Evolutionary conservation across 2,329 filamentous ascomycete species (phyloP), one percentile per base, ranked within the genome.

Genomic region (Aspergillus brasiliensis): DNA sequence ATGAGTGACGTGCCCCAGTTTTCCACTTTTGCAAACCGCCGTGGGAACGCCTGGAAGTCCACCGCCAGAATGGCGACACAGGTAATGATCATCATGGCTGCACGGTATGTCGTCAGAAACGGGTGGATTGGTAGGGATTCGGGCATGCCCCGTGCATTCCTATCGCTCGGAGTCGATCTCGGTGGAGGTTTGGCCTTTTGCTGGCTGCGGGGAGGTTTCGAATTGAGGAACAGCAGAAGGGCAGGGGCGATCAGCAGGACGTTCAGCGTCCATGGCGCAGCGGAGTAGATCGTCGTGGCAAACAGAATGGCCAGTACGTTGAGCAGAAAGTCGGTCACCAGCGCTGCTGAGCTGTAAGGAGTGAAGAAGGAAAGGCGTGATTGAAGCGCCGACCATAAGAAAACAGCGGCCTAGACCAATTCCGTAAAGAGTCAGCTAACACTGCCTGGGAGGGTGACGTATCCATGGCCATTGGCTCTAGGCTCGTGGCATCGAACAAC

Each of bases 1-100:
- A 99, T 99, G 62, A 99, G 80, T n/a, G 94, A 98, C 1, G 94
- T 97, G 57, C 95, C 95, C 92, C 95, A 99, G n/a, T 91, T 97
- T 78, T 99, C 95, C 2, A 96, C 95, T 80, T 99, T 99, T 59
- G 92, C 95, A 74, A 98, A 98, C 31, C 95, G 89, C 27, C 95
- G 87, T 2, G 95, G 95, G 70, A 99, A 99, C 60, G 97, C 83
- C 17, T 84, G 87, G 74, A 99, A 99, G 77, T 99, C 95, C 54
- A 99, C 95, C 15, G 95, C 95, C n/a, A 99, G 84, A 67, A 99
- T 98, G 55, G 92, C 91, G 48, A 95, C 79, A 71, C 91, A 96
- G 7, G 95, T 99, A 65, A 91, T 84, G 53, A 96, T 84, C 83
- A 99, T 87, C 92, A 99, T 96, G 52, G 87, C 86, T 2, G 92